Conservation (phyloP, 2,329 filamentous ascomycete genomes). For the Blastomyces parvus region DNA sequence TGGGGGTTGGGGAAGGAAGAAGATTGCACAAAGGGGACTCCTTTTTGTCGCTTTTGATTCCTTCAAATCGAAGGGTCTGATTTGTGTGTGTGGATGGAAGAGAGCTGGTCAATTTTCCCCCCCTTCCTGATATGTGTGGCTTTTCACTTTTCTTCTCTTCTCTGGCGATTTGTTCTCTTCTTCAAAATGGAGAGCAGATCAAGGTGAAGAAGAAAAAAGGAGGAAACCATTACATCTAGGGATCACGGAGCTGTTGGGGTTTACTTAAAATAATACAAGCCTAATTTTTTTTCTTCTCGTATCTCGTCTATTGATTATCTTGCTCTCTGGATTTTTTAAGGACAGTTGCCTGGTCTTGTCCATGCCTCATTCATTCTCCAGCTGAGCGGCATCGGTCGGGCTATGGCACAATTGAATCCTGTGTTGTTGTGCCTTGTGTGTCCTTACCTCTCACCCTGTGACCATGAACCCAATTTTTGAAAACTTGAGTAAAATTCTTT, state of each 20-base stretch:
- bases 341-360: neutral
- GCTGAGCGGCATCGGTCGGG: neutral
- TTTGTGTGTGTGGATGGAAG: conserved; percentile 17
- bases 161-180: conserved; percentile 14
- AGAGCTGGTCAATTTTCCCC: conserved; percentile 31
- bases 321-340: neutral
- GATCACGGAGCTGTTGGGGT: conserved; percentile 14
- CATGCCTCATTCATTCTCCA: neutral
- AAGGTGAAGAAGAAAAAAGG: neutral
- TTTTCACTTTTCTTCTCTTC: conserved; percentile 15
- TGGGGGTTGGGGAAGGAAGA: conserved; percentile 4
- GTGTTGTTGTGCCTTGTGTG: neutral
- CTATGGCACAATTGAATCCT: neutral
- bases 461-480: neutral
- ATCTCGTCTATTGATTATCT: neutral
- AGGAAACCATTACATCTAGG: neutral
- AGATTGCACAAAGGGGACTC: neutral
- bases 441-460: neutral
- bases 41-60: conserved; percentile 8
- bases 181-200: neutral
- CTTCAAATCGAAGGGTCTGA: conserved; percentile 17
- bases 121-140: conserved; percentile 13
- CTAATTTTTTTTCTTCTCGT: neutral
- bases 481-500: too few relatives aligned
- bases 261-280: conserved; percentile 6